A percentile compares a stretch with the other conserved stretches of the same genome.
phyloP scores from a whole-genome alignment of 441 rosid species.

The Isatis lusitanica region DNA sequence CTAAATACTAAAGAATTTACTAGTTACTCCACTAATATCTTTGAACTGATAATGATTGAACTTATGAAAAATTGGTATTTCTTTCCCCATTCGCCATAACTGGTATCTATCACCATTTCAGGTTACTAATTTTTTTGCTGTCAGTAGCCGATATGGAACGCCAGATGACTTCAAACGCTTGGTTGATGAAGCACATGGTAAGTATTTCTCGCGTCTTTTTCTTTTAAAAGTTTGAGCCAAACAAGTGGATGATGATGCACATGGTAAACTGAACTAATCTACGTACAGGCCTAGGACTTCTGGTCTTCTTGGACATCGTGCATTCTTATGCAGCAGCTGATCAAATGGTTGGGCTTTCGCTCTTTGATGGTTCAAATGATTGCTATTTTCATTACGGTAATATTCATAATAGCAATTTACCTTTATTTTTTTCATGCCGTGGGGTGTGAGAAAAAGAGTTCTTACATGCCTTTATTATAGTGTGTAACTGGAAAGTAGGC shows the following conservation, averaged over 20 bases:
- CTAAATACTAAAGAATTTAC: not conserved
- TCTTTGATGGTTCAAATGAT: conserved; percentile 94
- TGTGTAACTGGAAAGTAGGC: conserved; percentile 7
- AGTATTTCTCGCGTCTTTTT: conserved; percentile 19
- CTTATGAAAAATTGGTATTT: not conserved
- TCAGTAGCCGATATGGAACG: conserved; percentile 90
- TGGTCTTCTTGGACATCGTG: conserved; percentile 87
- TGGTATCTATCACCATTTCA: conserved; percentile 36
- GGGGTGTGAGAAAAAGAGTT: conserved; percentile 6
- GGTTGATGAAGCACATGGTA: conserved; percentile 97
- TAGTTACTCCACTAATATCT: not conserved
- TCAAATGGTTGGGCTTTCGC: conserved; percentile 94
- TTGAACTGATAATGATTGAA: not conserved
- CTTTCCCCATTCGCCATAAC: conserved; percentile 8
- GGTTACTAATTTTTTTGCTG: conserved; percentile 93
- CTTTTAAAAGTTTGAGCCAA: conserved; percentile 37
- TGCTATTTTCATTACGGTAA: conserved; percentile 93
- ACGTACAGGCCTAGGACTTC: conserved; percentile 73
- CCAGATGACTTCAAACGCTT: conserved; percentile 94
- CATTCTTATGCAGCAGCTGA: conserved; percentile 98
- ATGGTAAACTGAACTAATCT: conserved; percentile 17
- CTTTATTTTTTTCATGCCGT: not conserved
- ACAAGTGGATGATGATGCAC: conserved; percentile 66
- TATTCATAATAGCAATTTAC: not conserved
- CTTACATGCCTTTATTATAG: conserved; percentile 12